Conservation (phyloP, 306 rosid genomes). For the Quercus gilva region DNA sequence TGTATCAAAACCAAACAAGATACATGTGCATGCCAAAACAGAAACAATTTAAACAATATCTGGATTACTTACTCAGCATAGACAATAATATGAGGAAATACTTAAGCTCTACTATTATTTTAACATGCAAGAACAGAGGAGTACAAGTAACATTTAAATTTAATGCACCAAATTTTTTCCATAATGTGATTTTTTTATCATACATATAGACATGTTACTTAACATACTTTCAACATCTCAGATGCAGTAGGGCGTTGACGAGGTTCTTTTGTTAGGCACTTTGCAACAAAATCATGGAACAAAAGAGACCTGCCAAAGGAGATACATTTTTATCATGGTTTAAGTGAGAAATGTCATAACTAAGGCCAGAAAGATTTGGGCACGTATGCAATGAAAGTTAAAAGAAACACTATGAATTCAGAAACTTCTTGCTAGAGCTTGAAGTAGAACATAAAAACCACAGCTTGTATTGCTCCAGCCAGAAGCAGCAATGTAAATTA, state of each 20-base stretch:
- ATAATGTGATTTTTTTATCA: neutral
- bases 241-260: conserved; percentile 89
- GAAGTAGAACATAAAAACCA: neutral
- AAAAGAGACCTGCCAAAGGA: conserved; percentile 75
- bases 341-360: neutral
- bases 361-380: neutral
- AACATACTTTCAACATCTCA: conserved; percentile 94
- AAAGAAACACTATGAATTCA: neutral
- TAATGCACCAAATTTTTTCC: neutral
- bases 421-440: neutral
- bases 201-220: conserved; percentile 1
- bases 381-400: neutral
- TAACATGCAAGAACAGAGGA: neutral
- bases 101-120: neutral
- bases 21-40: neutral
- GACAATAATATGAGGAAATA: neutral
- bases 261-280: conserved; percentile 94
- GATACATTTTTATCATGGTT: conserved; percentile 15
- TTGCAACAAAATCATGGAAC: conserved; percentile 97
- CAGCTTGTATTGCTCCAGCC: neutral
- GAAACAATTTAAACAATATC: neutral
- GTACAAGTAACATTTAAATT: neutral
- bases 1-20: too few species aligned
- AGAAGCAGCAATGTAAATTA: too few species aligned
- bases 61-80: neutral